Conservation (phyloP, 192 early-diverging fungal genomes). For the Entophlyctis luteolus region DNA sequence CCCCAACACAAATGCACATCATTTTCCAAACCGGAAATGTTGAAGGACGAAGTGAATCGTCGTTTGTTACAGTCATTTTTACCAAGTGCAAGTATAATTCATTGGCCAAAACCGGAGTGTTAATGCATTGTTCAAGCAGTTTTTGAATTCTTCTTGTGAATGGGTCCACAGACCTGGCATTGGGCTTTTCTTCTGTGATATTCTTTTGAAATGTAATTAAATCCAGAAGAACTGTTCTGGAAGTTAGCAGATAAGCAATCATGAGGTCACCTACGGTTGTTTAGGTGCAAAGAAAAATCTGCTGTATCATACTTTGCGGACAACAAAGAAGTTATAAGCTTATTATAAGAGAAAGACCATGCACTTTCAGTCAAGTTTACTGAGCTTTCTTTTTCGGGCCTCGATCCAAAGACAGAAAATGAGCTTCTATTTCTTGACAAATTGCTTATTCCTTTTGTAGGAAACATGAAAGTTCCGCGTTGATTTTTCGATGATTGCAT, state of each 20-base stretch:
- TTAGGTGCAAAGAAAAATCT: slow-evolving; percentile 29
- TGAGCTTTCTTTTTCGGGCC: neutral
- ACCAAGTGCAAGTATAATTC: slow-evolving; percentile 50
- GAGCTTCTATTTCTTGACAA: neutral
- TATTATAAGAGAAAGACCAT: slow-evolving; percentile 23
- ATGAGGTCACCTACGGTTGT: too few species aligned
- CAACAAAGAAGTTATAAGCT: slow-evolving; percentile 32
- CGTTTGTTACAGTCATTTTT: slow-evolving; percentile 40
- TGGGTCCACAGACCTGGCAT: neutral
- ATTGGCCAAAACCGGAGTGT: slow-evolving; percentile 27
- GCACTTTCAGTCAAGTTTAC: slow-evolving; percentile 13
- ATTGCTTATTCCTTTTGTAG: too few species aligned
- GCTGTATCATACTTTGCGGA: slow-evolving; percentile 23
- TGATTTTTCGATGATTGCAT: slow-evolving; percentile 24
- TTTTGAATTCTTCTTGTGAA: slow-evolving; percentile 29
- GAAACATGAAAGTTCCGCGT: slow-evolving; percentile 11
- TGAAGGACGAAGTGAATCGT: slow-evolving; percentile 25
- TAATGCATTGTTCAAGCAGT: slow-evolving; percentile 33
- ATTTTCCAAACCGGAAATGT: slow-evolving; percentile 41
- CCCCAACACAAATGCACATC: slow-evolving; percentile 34
- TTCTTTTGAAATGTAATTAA: neutral
- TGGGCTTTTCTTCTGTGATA: too few species aligned
- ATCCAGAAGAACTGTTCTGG: slow-evolving; percentile 6
- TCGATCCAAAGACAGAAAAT: slow-evolving; percentile 10
- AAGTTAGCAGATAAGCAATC: neutral